Base-by-base conservation (phyloP, 768 basidiomycete genomes). In the Rhodotorula paludigena region DNA sequence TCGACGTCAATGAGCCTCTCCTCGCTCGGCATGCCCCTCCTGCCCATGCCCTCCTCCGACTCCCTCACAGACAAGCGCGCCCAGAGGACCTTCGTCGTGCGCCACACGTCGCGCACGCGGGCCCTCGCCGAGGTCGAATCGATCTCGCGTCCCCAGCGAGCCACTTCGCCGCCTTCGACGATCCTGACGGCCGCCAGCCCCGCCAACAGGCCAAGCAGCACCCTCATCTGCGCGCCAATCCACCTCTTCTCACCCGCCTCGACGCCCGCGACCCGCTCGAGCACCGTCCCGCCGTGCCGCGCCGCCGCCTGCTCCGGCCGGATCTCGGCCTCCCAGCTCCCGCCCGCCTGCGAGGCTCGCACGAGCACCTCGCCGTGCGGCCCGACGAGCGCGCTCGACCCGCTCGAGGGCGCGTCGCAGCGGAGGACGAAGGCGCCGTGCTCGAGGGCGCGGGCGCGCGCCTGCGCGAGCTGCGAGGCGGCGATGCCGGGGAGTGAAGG, bases 381-480 rank as follows among this genome's bases (percentile, higher is more conserved):
- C 7, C 30, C 51, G 20, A 62, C 25, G 21, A 65, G n/a, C 2
- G n/a, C 38, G 0, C 60, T 58, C 0, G 32, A 1, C 0, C 65
- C 65, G 9, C 21, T 28, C n/a, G n/a, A n/a, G 14, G 36, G 8
- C 25, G 30, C 48, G 32, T 65, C 64, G 39, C 69, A 70, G 8
- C 64, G 41, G 10, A 70, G 60, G 48, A 70, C 33, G 60, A 57
- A 70, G 3, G 60, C 15, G 6, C 23, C 4, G 25, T 57, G 33
- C 30, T 70, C 64, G 36, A 57, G 23, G 11, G 69, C 63, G 47
- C 69, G 64, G 15, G 39, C 10, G 32, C 38, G 36, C 15, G 57
- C 55, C 47, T 65, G 69, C 14, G 33, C 32, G 25, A 58, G 16
- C 20, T 62, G 56, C 5, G 57, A 38, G 56, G 44, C 33, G 10